phyloP scores from a whole-genome alignment of 2,329 filamentous ascomycete genomes.

The Cercospora beticola region DNA sequence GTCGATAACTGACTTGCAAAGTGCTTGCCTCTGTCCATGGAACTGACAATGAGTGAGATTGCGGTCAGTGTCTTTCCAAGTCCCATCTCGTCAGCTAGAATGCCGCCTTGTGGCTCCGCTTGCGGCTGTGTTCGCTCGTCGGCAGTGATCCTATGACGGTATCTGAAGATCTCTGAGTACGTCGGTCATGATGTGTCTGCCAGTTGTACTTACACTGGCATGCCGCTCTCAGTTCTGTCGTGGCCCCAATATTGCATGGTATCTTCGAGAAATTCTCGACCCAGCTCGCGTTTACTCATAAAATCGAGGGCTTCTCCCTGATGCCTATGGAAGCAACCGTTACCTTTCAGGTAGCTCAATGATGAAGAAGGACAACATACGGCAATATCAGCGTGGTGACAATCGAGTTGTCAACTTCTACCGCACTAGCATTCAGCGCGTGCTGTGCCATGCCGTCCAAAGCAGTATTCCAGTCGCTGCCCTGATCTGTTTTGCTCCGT shows the following conservation, averaged over 20 bases:
- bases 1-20: neutral
- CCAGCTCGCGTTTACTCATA: too few species aligned
- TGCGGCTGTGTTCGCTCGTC: neutral
- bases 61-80: neutral
- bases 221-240: neutral
- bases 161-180: neutral
- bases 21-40: neutral
- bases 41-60: neutral
- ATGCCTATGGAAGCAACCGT: too few species aligned
- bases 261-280: too few species aligned
- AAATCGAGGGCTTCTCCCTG: too few species aligned
- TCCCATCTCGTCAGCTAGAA: neutral
- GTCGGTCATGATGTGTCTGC: neutral
- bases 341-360: too few species aligned
- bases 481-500: neutral
- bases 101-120: neutral
- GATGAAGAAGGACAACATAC: too few species aligned
- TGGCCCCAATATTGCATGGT: too few species aligned
- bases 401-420: neutral
- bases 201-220: neutral
- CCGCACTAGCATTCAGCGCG: neutral
- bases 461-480: neutral
- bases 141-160: neutral
- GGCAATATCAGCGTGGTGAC: neutral
- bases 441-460: neutral